Evolutionary conservation across 257 asterid genomes (phyloP), one percentile per base, ranked within the genome.

Genomic region (Lavandula angustifolia): DNA sequence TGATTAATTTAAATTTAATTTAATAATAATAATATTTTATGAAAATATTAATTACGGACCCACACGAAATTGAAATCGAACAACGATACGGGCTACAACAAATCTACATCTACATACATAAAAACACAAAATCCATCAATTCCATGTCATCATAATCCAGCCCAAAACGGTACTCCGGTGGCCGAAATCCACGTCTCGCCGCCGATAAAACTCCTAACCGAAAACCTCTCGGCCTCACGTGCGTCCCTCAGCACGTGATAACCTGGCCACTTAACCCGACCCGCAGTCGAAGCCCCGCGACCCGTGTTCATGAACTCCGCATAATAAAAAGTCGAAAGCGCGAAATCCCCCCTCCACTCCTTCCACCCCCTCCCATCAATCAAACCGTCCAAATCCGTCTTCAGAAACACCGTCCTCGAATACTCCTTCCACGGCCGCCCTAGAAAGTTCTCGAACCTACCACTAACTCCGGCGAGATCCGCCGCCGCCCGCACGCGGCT

Each of bases 371-470:
- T 73, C 11, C 64, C 78, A 16, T 81, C 75, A 13, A 91, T 57
- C 68, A 82, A 37, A 3, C 86, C 91, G 43, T 82, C 95, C 22
- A 87, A 13, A 31, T 84, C 77, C 34, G 86, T 82, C 79, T 80
- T 79, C 9, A 82, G 2, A 18, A 79, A 68, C 10, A 85, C 77
- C 0, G 86, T 77, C 78, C 90, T 82, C 3, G 95, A 82, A 52
- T 79, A 90, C 68, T 60, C 66, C 44, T 75, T 81, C 92, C 95
- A 85, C 1, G 95, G 97, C 65, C 95, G 38, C 12, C 95, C 92
- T 1, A 90, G 51, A 31, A 79, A 90, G 53, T 68, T 90, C 69
- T 42, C 53, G 62, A 84, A 77, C 32, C 18, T 60, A 0, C 75
- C 75, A 62, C 70, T 71, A 2, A 64, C 78, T 4, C 14, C 74